Evolutionary conservation across 805 yeast genomes (phyloP).

Genomic region (Candida insectorum): DNA sequence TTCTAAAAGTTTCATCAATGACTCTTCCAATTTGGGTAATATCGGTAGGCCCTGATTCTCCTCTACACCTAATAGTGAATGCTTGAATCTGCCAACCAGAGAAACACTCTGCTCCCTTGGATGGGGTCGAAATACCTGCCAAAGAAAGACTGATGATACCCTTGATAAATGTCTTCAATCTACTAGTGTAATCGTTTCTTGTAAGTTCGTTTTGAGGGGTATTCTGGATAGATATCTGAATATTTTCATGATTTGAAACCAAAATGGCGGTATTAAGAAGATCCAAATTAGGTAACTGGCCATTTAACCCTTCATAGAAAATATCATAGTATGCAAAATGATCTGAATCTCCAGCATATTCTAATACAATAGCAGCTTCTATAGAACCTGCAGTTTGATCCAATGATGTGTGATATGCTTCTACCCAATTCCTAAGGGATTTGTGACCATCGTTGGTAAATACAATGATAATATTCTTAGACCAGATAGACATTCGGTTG

Average conservation of each 20-base stretch:
- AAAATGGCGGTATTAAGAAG: constrained; percentile 77
- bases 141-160: constrained; percentile 70
- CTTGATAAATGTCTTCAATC: constrained; percentile 55
- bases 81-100: constrained; percentile 97
- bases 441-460: constrained; percentile 68
- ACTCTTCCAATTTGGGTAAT: constrained; percentile 90
- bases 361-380: constrained; percentile 85
- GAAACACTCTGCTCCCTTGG: constrained; percentile 82
- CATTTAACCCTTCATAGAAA: constrained; percentile 84
- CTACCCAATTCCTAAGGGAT: constrained; percentile 84
- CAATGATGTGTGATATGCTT: constrained; percentile 82
- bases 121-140: constrained; percentile 57
- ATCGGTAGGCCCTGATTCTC: constrained; percentile 58
- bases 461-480: constrained; percentile 86
- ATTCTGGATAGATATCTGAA: constrained; percentile 65
- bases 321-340: constrained; percentile 72
- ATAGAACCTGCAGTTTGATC: constrained; percentile 91
- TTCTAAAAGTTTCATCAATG: constrained; percentile 80
- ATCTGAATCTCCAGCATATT: constrained; percentile 67
- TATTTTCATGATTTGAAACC: constrained; percentile 71
- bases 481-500: constrained; percentile 87
- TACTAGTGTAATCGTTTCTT: constrained; percentile 46
- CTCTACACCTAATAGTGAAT: constrained; percentile 70
- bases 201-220: constrained; percentile 45
- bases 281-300: constrained; percentile 93